Percentiles rank a stretch among this genome's conserved stretches.
These are phyloP conservation scores for Chrysanthemum seticuspe DNA, from an alignment of 129 eudicot species.

Conservation along the genomic window DNA sequence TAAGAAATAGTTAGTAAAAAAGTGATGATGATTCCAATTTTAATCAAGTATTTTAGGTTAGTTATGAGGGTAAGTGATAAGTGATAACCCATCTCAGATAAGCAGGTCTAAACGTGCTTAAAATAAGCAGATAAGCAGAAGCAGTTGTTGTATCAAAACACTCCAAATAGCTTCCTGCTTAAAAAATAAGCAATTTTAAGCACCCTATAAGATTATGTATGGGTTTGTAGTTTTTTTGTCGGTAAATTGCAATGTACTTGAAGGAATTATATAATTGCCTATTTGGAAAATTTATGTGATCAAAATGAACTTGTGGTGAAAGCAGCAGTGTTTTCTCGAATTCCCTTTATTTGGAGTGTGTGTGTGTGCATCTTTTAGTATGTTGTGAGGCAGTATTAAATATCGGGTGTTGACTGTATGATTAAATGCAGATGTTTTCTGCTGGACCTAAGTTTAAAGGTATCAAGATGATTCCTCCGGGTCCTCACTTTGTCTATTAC, in stretches of 20 bases:
- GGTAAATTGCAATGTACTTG: background rate
- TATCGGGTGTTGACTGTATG: conserved; percentile 1
- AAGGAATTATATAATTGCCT: no score
- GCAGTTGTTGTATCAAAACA: no score
- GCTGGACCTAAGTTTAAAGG: conserved; percentile 84
- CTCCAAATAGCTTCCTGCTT: no score
- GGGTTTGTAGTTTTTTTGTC: background rate
- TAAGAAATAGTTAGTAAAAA: no score
- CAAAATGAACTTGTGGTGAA: background rate
- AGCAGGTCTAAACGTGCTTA: no score
- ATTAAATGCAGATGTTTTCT: conserved; percentile 64
- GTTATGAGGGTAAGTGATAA: no score
- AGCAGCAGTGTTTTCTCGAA: background rate
- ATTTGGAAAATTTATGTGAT: background rate
- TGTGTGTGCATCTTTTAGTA: background rate
- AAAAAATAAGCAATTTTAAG: no score
- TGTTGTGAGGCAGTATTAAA: background rate
- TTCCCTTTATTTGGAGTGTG: background rate
- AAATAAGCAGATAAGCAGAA: no score
- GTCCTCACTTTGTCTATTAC: conserved; percentile 81
- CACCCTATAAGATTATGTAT: background rate
- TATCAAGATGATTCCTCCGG: conserved; percentile 97
- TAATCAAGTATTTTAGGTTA: no score
- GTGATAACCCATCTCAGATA: no score
- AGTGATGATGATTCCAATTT: no score